Base-by-base conservation (phyloP, 306 rosid species). In the Cyclanthera cordifolia region DNA sequence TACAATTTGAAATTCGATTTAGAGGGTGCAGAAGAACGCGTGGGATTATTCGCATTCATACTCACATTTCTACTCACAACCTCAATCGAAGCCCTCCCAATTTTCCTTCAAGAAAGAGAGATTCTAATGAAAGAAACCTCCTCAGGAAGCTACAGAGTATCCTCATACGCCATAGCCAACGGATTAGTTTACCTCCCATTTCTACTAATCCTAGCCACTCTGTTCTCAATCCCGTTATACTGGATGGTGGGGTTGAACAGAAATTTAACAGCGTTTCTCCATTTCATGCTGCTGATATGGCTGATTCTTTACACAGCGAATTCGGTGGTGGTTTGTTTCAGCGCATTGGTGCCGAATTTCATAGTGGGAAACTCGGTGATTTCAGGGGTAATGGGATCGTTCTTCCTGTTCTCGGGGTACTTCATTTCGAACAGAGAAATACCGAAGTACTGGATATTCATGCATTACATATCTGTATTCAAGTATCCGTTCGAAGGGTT, bases 401-500 rank as follows among this genome's bases (percentile, higher is more conserved):
- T 87, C 86, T 93, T 93, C 75, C 81, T 89, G 70, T 93, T 89
- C 82, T 89, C 95, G 11, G 98, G 98, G 28, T 93, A 93, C 80
- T 93, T 93, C 91, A 93, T 93, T 53, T 84, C 98, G 32, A 80
- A 86, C 59, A 59, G 80, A 0, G 95, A 73, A 41, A 93, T 88
- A 51, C 98, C 96, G 5, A 65, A 70, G 11, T 89, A 90, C 66
- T 89, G 98, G 98, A 83, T 87, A 55, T 87, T 89, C 84, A 89
- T 93, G 96, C 96, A 93, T 74, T 87, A 81, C 61, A 71, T 93
- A 43, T 93, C 98, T 16, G 72, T 93, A 74, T 93, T 93, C 48
- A 93, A 93, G 87, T 89, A 93, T 72, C 98, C 98, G 16, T 89
- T 93, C 30, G 98, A 93, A 83, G 96, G 96, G 87, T 83, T 93